A percentile compares a stretch with the other conserved stretches of the same genome.
phyloP scores from a whole-genome alignment of 306 rosid genomes.

The Quercus bicolor region DNA sequence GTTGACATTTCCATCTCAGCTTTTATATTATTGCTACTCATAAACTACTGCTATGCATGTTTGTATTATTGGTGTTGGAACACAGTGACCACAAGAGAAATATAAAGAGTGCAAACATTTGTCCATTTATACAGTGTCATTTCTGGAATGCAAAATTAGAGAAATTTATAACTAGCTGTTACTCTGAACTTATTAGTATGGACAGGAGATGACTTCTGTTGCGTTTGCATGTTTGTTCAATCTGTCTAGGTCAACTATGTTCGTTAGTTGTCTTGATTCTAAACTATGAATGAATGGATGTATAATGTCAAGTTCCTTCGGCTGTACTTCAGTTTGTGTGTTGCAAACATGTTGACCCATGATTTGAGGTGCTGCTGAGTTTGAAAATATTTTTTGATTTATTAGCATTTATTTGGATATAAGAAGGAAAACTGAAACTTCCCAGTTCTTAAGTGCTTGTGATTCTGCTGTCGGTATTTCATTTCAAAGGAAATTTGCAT shows the following conservation, averaged over 20 bases:
- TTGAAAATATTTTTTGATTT: neutral
- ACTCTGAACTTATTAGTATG: neutral
- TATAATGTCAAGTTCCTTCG: neutral
- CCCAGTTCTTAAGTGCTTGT: neutral
- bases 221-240: neutral
- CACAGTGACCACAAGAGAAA: neutral
- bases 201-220: neutral
- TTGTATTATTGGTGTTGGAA: neutral
- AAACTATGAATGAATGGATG: neutral
- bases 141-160: neutral
- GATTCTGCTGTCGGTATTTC: neutral
- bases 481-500: neutral
- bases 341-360: neutral
- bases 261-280: neutral
- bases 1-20: slow-evolving; percentile 14
- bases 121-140: neutral
- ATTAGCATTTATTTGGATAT: neutral
- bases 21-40: slow-evolving; percentile 5
- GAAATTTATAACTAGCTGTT: neutral
- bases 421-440: neutral
- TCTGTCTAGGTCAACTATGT: neutral
- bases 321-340: neutral
- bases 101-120: neutral
- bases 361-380: neutral
- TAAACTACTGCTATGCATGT: slow-evolving; percentile 10